Evolutionary conservation across 2,329 filamentous ascomycete species (phyloP), one percentile per base, ranked within the genome.

Genomic region (Lachnellula willkommii): DNA sequence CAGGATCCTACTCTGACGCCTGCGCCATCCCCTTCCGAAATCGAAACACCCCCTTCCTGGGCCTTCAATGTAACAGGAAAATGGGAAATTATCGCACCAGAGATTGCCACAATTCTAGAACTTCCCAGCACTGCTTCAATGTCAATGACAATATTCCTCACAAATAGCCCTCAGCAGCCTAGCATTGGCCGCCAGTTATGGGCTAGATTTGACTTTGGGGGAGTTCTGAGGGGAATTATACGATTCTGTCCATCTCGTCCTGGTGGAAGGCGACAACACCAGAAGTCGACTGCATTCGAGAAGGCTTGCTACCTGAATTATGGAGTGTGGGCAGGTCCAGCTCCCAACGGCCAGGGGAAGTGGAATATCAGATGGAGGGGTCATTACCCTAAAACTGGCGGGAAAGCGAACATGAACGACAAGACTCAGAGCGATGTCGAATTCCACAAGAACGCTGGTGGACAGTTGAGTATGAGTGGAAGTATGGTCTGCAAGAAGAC

Each of bases 171-270:
- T 15, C 37, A 17, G 15, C 37, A 40, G 7, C 5, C 37, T n/a
- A 17, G n/a, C 15, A 17, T 40, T 15, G 14, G 28, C 8, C 20
- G 46, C 8, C 53, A 59, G 17, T 26, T 59, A 9, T 59, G 36
- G 26, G 58, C 55, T 6, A 47, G 28, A 15, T 53, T 60, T 40
- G 28, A 48, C 8, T 56, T 60, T 22, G 58, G 52, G 35, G 36
- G 26, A 11, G 40, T 57, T 11, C 28, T 32, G 5, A 14, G 47
- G 47, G 55, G 55, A 14, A 45, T 55, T 9, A 55, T 60, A 24
- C 52, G 58, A 22, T 58, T 58, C 39, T 49, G 49, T 28, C 56
- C 56, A 5, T 32, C 24, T 37, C 40, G 35, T 26, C 28, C 49
- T 6, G 37, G 22, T n/a, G 50, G 17, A 12, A 28, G 50, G 14